Percentiles rank a stretch among this genome's conserved stretches.
Evolutionary conservation across 306 rosid species (phyloP).

Genomic region (Prunus padus): DNA sequence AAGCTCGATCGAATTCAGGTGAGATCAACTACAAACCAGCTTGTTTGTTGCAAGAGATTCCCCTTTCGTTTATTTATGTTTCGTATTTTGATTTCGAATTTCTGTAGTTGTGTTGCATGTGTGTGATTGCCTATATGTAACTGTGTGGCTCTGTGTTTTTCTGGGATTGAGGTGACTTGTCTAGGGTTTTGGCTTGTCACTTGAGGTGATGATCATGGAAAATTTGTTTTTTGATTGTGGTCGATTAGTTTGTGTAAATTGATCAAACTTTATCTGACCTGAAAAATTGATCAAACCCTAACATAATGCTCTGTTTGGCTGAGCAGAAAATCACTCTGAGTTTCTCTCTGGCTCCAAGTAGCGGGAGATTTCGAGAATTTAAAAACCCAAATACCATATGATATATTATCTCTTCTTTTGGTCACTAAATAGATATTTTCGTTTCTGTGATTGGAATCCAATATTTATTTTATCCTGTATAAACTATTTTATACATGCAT

Average conservation of each 20-base stretch:
- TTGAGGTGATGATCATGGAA: constrained; percentile 16
- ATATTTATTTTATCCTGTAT: neutral
- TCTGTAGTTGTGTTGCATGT: constrained; percentile 1
- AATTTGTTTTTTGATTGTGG: neutral
- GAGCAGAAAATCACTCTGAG: neutral
- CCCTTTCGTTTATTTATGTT: neutral
- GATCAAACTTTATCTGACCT: constrained; percentile 12
- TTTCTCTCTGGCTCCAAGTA: constrained; percentile 2
- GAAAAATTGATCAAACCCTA: constrained; percentile 19
- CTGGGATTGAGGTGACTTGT: constrained; percentile 6
- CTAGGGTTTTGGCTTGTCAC: constrained; percentile 25
- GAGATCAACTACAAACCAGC: neutral
- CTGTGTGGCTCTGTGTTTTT: neutral
- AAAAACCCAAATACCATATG: neutral
- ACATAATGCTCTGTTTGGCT: neutral
- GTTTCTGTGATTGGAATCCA: neutral
- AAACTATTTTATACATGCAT: neutral
- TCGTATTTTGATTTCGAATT: neutral
- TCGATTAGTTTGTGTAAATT: constrained; percentile 1
- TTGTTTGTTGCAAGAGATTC: neutral
- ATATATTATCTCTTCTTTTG: neutral
- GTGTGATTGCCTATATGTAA: neutral
- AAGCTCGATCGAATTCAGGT: constrained; percentile 29
- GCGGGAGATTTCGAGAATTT: neutral
- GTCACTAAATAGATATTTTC: neutral